These are phyloP conservation scores for Carallia pectinifolia DNA, from an alignment of 345 rosid species.

Conservation along the genomic window DNA sequence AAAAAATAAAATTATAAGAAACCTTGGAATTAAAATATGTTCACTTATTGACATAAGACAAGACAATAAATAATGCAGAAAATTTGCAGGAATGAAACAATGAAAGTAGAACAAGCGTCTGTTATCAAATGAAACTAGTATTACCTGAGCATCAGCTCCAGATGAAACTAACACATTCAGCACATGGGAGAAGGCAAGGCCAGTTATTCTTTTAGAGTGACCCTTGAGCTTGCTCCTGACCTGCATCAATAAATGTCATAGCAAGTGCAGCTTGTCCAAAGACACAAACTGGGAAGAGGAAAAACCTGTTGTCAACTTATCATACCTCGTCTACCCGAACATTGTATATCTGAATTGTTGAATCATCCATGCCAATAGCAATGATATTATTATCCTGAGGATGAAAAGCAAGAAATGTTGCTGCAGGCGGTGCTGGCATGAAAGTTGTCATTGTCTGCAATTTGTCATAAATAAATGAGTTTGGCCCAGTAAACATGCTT, in stretches of 20 bases:
- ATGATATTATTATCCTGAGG: constrained; percentile 50
- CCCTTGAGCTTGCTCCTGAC: constrained; percentile 73
- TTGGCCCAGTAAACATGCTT: constrained; percentile 1
- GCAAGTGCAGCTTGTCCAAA: constrained; percentile 4
- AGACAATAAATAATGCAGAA: not conserved
- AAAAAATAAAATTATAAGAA: not conserved
- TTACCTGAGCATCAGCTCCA: constrained; percentile 91
- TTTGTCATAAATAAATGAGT: not conserved
- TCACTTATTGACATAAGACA: too few species aligned
- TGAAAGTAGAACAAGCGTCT: not conserved
- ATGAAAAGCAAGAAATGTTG: constrained; percentile 50
- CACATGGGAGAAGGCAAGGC: constrained; percentile 68
- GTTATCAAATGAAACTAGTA: not conserved
- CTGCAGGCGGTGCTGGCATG: constrained; percentile 43
- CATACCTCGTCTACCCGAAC: constrained; percentile 41
- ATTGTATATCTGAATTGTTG: constrained; percentile 37
- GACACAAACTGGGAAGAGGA: not conserved
- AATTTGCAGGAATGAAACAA: not conserved
- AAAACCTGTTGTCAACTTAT: not conserved
- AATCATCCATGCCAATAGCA: constrained; percentile 51
- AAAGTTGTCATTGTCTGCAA: constrained; percentile 41
- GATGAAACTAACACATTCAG: constrained; percentile 69
- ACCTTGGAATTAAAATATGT: not conserved
- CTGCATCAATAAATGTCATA: constrained; percentile 27
- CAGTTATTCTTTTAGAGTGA: constrained; percentile 69